These are phyloP conservation scores for Pichiaceae sp. DNA, from an alignment of 1,139 yeast genomes.

Conservation along the genomic window DNA sequence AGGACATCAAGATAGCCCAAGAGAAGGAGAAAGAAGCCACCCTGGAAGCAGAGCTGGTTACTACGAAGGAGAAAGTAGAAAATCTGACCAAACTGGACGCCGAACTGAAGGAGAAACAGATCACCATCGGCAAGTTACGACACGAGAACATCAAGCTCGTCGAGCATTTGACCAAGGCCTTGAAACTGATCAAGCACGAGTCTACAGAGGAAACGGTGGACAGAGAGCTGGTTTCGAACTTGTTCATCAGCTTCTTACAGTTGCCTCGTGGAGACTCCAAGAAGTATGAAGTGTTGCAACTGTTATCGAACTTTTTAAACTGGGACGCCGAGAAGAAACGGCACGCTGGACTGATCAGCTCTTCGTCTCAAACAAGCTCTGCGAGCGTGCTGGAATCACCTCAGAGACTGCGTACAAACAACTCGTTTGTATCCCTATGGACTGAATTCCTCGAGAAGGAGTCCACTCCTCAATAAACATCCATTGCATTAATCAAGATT, in stretches of 20 bases:
- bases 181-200: constrained; percentile 69
- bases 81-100: constrained; percentile 32
- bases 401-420: constrained; percentile 25
- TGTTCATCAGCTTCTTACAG: constrained; percentile 75
- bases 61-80: constrained; percentile 23
- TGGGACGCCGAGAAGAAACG: constrained; percentile 84
- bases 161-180: constrained; percentile 88
- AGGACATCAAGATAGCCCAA: constrained; percentile 14
- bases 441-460: constrained; percentile 85
- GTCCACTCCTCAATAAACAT: constrained; percentile 17
- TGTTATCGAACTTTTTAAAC: constrained; percentile 71
- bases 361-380: constrained; percentile 21
- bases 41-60: constrained; percentile 10
- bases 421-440: constrained; percentile 80
- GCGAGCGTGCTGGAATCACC: constrained; percentile 21
- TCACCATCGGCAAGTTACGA: constrained; percentile 79
- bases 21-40: constrained; percentile 15
- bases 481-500: neutral
- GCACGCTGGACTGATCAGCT: constrained; percentile 71
- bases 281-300: constrained; percentile 82
- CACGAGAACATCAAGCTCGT: constrained; percentile 94
- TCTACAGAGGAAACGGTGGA: constrained; percentile 74
- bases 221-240: constrained; percentile 78
- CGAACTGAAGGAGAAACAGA: constrained; percentile 63
- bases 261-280: constrained; percentile 91